A percentile compares a stretch with the other conserved stretches of the same genome.
These are phyloP conservation scores for Austroboletus eburneus DNA, from an alignment of 768 basidiomycete genomes.

Conservation along the genomic window DNA sequence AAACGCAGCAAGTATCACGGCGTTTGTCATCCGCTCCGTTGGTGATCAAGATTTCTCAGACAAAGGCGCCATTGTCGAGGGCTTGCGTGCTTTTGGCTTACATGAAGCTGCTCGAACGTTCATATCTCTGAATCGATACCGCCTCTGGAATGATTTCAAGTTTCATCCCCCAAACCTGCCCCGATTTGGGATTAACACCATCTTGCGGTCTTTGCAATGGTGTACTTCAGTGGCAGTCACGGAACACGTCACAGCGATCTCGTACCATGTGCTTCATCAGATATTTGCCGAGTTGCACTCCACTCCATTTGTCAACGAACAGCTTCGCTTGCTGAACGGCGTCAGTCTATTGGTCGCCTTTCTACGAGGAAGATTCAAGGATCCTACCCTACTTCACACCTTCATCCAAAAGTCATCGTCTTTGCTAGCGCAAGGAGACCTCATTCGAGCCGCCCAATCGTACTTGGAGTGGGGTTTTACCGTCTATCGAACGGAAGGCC, in stretches of 20 bases:
- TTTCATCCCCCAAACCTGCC: constrained; percentile 68
- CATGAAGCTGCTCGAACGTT: constrained; percentile 45
- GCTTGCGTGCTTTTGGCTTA: constrained; percentile 36
- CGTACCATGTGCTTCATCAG: constrained; percentile 74
- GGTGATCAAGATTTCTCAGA: constrained; percentile 62
- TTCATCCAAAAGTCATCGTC: constrained; percentile 65
- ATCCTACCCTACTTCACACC: constrained; percentile 58
- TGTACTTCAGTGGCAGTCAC: constrained; percentile 40
- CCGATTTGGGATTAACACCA: constrained; percentile 42
- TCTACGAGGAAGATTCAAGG: constrained; percentile 49
- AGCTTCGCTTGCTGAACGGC: constrained; percentile 67
- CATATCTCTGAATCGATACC: constrained; percentile 47
- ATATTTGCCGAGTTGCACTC: constrained; percentile 64
- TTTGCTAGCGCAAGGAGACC: constrained; percentile 63
- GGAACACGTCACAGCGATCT: constrained; percentile 50
- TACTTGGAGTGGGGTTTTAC: constrained; percentile 75
- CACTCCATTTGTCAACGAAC: constrained; percentile 78
- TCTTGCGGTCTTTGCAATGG: constrained; percentile 61
- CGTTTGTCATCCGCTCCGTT: constrained; percentile 56
- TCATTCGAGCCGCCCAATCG: constrained; percentile 66
- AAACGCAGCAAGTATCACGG: constrained; percentile 54
- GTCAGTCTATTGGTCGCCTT: constrained; percentile 72
- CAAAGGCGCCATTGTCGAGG: constrained; percentile 45
- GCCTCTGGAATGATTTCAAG: constrained; percentile 43
- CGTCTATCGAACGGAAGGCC: constrained; percentile 38